These are phyloP conservation scores for Cladosporium sp. DNA, from an alignment of 2,329 filamentous ascomycete genomes.

Conservation along the genomic window DNA sequence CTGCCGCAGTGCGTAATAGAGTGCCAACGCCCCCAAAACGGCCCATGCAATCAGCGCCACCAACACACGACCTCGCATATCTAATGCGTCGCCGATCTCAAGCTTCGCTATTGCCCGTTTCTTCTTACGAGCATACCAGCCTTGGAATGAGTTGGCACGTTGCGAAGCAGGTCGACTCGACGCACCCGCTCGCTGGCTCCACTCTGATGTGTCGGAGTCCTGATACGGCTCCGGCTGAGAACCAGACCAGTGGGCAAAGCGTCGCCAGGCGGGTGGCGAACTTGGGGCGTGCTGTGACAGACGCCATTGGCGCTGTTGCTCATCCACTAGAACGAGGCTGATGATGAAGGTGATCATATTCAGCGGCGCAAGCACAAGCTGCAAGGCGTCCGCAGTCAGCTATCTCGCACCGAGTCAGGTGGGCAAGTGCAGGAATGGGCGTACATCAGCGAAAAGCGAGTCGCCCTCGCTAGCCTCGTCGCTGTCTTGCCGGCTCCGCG, in stretches of 20 bases:
- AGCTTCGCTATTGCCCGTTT: constrained; percentile 53
- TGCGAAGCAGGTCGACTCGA: neutral
- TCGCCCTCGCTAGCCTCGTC: constrained; percentile 3
- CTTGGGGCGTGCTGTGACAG: constrained; percentile 27
- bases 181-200: constrained; percentile 12
- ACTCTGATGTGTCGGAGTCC: constrained; percentile 27
- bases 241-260: constrained; percentile 30
- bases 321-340: constrained; percentile 59
- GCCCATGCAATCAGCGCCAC: constrained; percentile 40
- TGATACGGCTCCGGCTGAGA: constrained; percentile 41
- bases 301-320: constrained; percentile 48
- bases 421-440: neutral
- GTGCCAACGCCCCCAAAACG: constrained; percentile 17
- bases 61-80: constrained; percentile 51
- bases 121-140: constrained; percentile 38
- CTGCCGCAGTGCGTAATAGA: constrained; percentile 17
- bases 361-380: constrained; percentile 54
- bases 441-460: constrained; percentile 16
- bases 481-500: constrained; percentile 13
- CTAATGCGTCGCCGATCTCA: constrained; percentile 59
- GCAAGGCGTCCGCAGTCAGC: constrained; percentile 9
- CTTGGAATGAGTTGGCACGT: constrained; percentile 4
- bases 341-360: constrained; percentile 59
- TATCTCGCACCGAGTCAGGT: neutral
- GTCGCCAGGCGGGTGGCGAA: constrained; percentile 33